Conservation (phyloP, 2,329 filamentous ascomycete species). For the Aspergillus flavus region DNA sequence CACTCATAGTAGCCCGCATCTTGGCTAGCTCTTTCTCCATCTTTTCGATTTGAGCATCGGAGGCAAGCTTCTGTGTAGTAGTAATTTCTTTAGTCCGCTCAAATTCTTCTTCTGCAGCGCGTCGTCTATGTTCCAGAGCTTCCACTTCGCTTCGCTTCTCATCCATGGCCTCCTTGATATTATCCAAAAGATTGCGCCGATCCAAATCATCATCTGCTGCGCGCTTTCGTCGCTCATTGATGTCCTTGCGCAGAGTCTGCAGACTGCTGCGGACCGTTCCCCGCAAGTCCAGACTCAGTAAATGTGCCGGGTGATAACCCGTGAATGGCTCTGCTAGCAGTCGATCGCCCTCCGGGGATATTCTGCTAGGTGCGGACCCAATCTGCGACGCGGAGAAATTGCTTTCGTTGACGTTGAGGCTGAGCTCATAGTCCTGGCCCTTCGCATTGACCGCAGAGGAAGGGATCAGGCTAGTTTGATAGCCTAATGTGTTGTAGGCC, state of each 20-base stretch:
- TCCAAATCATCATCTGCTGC: constrained; percentile 91
- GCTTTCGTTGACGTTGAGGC: constrained; percentile 77
- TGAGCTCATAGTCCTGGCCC: constrained; percentile 80
- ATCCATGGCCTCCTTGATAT: constrained; percentile 94
- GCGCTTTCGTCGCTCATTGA: constrained; percentile 81
- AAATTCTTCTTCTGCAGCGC: constrained; percentile 88
- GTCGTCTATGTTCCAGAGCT: constrained; percentile 82
- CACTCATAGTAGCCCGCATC: constrained; percentile 80
- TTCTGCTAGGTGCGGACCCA: constrained; percentile 52
- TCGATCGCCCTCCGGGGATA: constrained; percentile 66
- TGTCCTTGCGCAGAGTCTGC: constrained; percentile 77
- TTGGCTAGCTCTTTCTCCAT: constrained; percentile 98
- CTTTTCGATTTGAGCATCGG: constrained; percentile 94
- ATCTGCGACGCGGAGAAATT: constrained; percentile 71
- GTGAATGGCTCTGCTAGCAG: constrained; percentile 79
- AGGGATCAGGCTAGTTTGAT: constrained; percentile 90
- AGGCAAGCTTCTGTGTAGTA: constrained; percentile 81
- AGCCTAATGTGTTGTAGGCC: constrained; percentile 89
- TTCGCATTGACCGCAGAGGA: constrained; percentile 81
- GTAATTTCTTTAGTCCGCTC: constrained; percentile 90
- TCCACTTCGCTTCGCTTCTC: constrained; percentile 94
- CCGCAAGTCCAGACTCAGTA: constrained; percentile 85
- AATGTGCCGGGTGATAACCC: constrained; percentile 86
- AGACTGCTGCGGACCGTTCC: constrained; percentile 80
- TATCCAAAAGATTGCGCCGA: constrained; percentile 89